Base-by-base conservation (phyloP, 768 basidiomycete species). In the Suillus placidus region DNA sequence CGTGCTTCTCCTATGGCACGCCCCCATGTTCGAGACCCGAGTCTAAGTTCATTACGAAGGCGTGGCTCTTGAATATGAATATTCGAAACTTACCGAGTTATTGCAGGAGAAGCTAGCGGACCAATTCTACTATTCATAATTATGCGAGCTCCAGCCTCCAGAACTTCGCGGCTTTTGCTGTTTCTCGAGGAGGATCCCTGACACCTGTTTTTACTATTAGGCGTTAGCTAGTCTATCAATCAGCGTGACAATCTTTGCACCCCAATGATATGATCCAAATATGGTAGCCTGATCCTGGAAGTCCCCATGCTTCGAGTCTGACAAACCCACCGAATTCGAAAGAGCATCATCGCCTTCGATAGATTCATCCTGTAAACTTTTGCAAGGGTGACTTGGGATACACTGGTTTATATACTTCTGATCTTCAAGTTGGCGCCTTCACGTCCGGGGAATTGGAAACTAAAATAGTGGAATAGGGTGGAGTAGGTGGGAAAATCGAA, bases 381-480 rank as follows among this genome's bases (percentile, higher is more conserved):
- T 10, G 18, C 32, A 32, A 32, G 14, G 3, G 7, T 16, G 51
- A 16, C 14, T 52, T 18, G 30, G 52, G 52, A 30, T 54, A 1
- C 30, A 32, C 52, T 54, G 52, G 30, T 32, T 52, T 18, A 32
- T 2, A 49, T 6, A 49, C 49, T 52, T 52, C 51, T 52, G 51
- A 52, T 52, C 30, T 55, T 20, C 32, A 30, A 30, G 30, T 32
- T 18, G 16, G 8, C 51, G 18, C 18, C 5, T 55, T 55, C 54
- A 55, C 54, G 4, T 55, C 54, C 32, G 54, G 54, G 54, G 54
- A 55, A 55, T 55, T 55, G 32, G 32, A 55, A 34, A 55, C 54
- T 55, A 20, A 32, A 32, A 54, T 34, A 6, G n/a, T 23, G 47
- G 23, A 49, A 12, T 49, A 49, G 47, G 26, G 18, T 20, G 52